Evolutionary conservation across 495 filamentous ascomycete genomes (phyloP), one percentile per base, ranked within the genome.

Genomic region (Penicillium pancosmium): DNA sequence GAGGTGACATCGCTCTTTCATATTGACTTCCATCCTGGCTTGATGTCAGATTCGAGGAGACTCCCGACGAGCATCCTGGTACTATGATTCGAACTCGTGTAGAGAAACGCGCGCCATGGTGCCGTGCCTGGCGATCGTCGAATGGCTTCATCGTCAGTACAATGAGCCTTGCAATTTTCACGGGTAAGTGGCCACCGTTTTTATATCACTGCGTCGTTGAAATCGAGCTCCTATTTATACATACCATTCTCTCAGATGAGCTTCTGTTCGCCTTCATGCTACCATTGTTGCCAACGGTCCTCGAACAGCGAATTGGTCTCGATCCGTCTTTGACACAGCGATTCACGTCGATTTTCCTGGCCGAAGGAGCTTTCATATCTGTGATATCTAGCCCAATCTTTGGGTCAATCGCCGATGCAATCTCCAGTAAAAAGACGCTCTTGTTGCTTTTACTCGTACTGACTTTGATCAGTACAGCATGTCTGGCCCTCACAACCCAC

Each of bases 211-310:
- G 38, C 38, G 11, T 16, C 16, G 19, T 31, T 9, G 19, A 49
- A 23, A 23, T 25, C 25, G 46, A 31, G 25, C 19, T 7, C 43
- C 40, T 41, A 48, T 12, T 8, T 7, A 56, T 33, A n/a, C 48
- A 25, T 23, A 3, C 10, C 40, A 19, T 25, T n/a, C 51, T 47
- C 25, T 41, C 38, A 63, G 65, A 67, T 57, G 65, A 67, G 31
- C 35, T 67, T 12, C 60, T 68, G 15, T 68, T 60, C 34, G 54
- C 62, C 0, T 70, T 70, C 54, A 68, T 70, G 60, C 52, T 68
- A 12, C 68, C 68, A n/a, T 38, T 70, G 31, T 63, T 70, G 9
- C 68, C 68, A 19, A 57, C 57, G 25, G 55, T 70, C 9, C 44
- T 70, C 4, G 68, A 68, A 19, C 18, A 66, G 9, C 65, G 68